These are phyloP conservation scores for Trichoderma virens DNA, from an alignment of 495 filamentous ascomycete species.

Conservation along the genomic window DNA sequence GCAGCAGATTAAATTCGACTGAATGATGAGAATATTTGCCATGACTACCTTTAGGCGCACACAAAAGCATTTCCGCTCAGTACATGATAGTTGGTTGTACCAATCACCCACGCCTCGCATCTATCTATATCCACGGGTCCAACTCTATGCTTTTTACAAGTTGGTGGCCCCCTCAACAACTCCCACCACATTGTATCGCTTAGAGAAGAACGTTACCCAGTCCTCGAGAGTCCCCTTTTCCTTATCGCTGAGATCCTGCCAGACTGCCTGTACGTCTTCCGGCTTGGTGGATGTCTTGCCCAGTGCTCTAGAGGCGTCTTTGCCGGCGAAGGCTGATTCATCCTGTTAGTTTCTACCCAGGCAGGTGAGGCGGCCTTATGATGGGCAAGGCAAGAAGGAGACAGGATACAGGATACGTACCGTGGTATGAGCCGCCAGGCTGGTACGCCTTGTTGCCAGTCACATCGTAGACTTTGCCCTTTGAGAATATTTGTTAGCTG, in stretches of 20 bases:
- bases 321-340: conserved; percentile 78
- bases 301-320: conserved; percentile 86
- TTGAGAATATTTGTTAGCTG: conserved; percentile 12
- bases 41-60: too few relatives aligned
- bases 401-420: conserved; percentile 41
- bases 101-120: neutral
- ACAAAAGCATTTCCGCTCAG: too few relatives aligned
- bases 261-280: conserved; percentile 77
- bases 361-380: too few relatives aligned
- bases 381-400: neutral
- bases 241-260: conserved; percentile 79
- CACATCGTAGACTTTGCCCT: conserved; percentile 92
- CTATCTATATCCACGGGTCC: neutral
- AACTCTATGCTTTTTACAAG: conserved; percentile 17
- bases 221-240: conserved; percentile 78
- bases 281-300: conserved; percentile 77
- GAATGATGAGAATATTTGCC: too few relatives aligned
- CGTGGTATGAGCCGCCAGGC: conserved; percentile 75
- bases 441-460: conserved; percentile 76
- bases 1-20: too few relatives aligned
- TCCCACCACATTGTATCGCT: conserved; percentile 90
- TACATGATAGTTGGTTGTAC: neutral
- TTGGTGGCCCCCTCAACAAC: conserved; percentile 57
- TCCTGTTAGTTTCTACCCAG: neutral
- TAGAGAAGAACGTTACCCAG: conserved; percentile 93